These are phyloP conservation scores for Podospora comata DNA, from an alignment of 495 filamentous ascomycete species.

Conservation along the genomic window DNA sequence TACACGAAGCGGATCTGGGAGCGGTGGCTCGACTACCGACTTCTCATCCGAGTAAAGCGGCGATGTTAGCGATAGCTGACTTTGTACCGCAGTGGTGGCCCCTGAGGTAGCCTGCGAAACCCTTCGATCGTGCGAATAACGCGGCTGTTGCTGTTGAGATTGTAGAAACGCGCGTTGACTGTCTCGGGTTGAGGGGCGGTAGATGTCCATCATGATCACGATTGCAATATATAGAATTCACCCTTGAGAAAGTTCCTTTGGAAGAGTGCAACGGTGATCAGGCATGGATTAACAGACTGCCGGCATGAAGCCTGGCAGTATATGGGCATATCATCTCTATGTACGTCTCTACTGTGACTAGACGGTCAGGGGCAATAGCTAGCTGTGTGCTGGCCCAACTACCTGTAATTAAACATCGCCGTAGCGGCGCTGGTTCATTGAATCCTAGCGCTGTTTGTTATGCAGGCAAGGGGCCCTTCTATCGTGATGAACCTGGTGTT, in stretches of 20 bases:
- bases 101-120: not conserved
- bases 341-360: not conserved
- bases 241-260: not conserved
- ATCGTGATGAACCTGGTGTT: not conserved
- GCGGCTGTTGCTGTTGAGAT: not conserved
- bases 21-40: constrained; percentile 11
- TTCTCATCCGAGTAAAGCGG: constrained; percentile 6
- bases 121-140: constrained; percentile 1
- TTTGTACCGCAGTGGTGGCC: not conserved
- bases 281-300: not conserved
- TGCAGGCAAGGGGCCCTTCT: not conserved
- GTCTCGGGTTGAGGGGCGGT: constrained; percentile 7
- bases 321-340: not conserved
- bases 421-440: not conserved
- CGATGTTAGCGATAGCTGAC: constrained; percentile 3
- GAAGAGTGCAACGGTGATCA: not conserved
- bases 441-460: not conserved
- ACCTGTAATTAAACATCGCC: not conserved
- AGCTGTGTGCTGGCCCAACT: not conserved
- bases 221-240: not conserved
- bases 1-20: not conserved
- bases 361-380: not conserved
- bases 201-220: constrained; percentile 3
- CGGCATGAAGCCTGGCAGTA: not conserved
- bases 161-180: constrained; percentile 2